Conservation (phyloP, 495 filamentous ascomycete species). For the Penicillium subrubescens region DNA sequence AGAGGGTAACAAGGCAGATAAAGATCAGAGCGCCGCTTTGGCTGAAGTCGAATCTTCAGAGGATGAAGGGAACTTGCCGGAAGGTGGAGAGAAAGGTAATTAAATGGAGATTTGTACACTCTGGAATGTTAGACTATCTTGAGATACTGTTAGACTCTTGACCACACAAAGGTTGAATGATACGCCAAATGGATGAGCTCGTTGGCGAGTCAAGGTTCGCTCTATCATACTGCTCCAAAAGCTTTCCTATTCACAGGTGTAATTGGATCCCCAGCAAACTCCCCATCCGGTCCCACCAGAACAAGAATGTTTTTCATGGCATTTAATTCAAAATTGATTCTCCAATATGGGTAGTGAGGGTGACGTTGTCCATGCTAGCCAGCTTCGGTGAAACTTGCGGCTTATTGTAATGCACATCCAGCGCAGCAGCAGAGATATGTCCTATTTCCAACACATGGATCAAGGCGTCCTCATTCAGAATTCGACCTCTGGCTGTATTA, state of each 20-base stretch:
- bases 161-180: not conserved
- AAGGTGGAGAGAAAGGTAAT: slow-evolving; percentile 26
- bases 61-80: slow-evolving; percentile 26
- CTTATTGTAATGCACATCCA: slow-evolving; percentile 67
- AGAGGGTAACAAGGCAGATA: slow-evolving; percentile 8
- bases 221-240: slow-evolving; percentile 10
- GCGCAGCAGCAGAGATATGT: slow-evolving; percentile 53
- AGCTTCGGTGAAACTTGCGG: slow-evolving; percentile 27
- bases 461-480: slow-evolving; percentile 70
- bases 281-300: slow-evolving; percentile 20
- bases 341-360: slow-evolving; percentile 23
- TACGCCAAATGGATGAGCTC: not conserved
- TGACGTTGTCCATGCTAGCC: slow-evolving; percentile 24
- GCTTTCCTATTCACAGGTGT: slow-evolving; percentile 27
- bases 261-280: slow-evolving; percentile 18
- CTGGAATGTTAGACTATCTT: not conserved
- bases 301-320: slow-evolving; percentile 24
- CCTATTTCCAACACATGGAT: slow-evolving; percentile 58
- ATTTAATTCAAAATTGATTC: slow-evolving; percentile 26
- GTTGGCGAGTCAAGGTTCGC: not conserved
- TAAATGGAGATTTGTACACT: not conserved
- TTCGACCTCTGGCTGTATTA: slow-evolving; percentile 64
- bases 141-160: not conserved
- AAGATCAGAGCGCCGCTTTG: slow-evolving; percentile 33
- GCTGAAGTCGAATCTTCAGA: slow-evolving; percentile 38